Conservation (phyloP, 495 filamentous ascomycete genomes). For the Pseudevernia furfuracea region DNA sequence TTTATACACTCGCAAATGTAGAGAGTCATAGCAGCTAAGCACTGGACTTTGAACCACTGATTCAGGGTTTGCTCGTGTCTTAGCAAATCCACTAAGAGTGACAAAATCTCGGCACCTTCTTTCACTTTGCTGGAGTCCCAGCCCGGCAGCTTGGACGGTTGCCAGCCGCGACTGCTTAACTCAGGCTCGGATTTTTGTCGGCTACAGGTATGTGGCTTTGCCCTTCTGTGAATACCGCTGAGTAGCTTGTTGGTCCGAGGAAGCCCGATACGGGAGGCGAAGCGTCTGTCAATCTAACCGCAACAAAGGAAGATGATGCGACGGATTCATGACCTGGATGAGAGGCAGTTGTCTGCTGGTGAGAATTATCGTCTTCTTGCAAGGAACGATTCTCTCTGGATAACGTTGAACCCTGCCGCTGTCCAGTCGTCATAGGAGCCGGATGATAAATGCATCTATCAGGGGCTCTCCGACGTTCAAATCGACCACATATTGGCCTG, state of each 20-base stretch:
- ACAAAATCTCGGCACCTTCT: not conserved
- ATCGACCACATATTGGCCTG: constrained; percentile 36
- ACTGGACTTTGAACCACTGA: not conserved
- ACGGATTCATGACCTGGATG: not conserved
- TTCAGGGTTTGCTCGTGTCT: not conserved
- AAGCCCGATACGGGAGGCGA: not conserved
- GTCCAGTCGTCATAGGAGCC: constrained; percentile 35
- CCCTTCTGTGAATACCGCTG: not conserved
- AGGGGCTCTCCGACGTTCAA: constrained; percentile 31
- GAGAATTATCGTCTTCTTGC: not conserved
- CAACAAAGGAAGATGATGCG: not conserved
- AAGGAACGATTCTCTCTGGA: not conserved
- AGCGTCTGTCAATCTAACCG: not conserved
- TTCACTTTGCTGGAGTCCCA: not conserved
- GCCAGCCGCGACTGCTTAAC: not conserved
- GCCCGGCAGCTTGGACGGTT: not conserved
- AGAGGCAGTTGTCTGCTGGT: not conserved
- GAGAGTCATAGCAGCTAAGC: not conserved
- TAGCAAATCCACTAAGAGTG: not conserved
- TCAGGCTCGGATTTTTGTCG: not conserved
- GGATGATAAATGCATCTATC: constrained; percentile 40
- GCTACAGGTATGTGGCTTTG: not conserved
- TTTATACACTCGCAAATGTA: not conserved
- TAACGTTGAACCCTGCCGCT: not conserved
- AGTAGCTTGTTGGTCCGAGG: not conserved